Evolutionary conservation across 1,284 basidiomycete species (phyloP).

Genomic region (Naganishia sp.): DNA sequence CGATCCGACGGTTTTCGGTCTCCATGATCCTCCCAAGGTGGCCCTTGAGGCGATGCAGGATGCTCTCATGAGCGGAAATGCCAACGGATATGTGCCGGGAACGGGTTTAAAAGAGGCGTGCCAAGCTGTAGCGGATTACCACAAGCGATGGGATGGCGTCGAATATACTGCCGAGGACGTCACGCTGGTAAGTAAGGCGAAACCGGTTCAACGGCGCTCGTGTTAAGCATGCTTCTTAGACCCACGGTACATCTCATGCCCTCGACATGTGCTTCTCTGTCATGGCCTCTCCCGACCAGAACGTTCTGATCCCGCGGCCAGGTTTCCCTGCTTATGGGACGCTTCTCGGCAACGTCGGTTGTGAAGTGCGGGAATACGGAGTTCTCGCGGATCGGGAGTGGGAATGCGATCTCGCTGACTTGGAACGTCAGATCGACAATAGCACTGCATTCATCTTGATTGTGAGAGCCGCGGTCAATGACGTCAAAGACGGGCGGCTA

Average conservation of each 20-base stretch:
- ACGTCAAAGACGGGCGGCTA: not conserved
- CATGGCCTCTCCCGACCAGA: conserved; percentile 43
- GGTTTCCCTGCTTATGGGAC: conserved; percentile 52
- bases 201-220: conserved; percentile 2
- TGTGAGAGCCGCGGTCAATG: conserved; percentile 36
- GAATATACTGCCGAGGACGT: conserved; percentile 41
- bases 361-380: conserved; percentile 50
- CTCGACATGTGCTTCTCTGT: conserved; percentile 46
- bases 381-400: conserved; percentile 48
- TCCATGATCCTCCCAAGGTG: conserved; percentile 46
- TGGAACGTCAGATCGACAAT: conserved; percentile 48
- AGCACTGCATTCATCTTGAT: conserved; percentile 49
- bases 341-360: conserved; percentile 41
- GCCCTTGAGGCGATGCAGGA: conserved; percentile 43
- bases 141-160: conserved; percentile 46
- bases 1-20: conserved; percentile 49
- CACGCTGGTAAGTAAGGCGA: conserved; percentile 40
- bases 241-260: conserved; percentile 47
- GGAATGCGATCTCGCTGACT: conserved; percentile 48
- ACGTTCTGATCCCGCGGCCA: conserved; percentile 50
- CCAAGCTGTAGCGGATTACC: conserved; percentile 50
- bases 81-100: conserved; percentile 49
- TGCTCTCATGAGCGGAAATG: conserved; percentile 38
- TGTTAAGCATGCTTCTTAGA: conserved; percentile 33
- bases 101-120: conserved; percentile 45